Conservation (phyloP, 495 filamentous ascomycete species). For the Penicillium samsonianum region DNA sequence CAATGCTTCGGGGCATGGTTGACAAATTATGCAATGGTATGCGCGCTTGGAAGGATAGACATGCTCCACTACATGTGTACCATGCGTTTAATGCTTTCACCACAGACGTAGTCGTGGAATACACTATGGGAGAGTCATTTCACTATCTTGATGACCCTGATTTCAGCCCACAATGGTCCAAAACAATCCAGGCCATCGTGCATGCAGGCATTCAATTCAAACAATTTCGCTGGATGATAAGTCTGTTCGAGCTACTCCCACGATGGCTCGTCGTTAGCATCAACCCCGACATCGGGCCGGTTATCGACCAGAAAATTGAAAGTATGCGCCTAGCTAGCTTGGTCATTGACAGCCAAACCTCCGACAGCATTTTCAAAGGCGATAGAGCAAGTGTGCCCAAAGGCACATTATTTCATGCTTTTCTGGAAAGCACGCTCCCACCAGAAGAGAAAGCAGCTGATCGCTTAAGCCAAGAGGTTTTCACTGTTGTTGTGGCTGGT, state of each 20-base stretch:
- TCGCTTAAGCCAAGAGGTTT: slow-evolving; percentile 45
- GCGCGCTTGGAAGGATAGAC: slow-evolving; percentile 27
- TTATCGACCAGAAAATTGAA: slow-evolving; percentile 23
- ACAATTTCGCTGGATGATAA: slow-evolving; percentile 31
- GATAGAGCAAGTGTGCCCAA: slow-evolving; percentile 2
- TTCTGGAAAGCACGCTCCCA: slow-evolving; percentile 44
- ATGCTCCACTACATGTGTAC: slow-evolving; percentile 33
- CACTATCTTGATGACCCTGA: slow-evolving; percentile 39
- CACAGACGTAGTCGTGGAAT: slow-evolving; percentile 46
- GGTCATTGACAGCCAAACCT: slow-evolving; percentile 12
- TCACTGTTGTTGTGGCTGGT: slow-evolving; percentile 47
- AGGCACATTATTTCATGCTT: slow-evolving; percentile 44
- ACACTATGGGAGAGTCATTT: slow-evolving; percentile 32
- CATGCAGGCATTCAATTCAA: slow-evolving; percentile 27
- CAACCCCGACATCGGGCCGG: slow-evolving; percentile 28
- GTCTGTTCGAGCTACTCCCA: slow-evolving; percentile 27
- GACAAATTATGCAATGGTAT: slow-evolving; percentile 39
- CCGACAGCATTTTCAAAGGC: not conserved
- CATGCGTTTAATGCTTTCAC: slow-evolving; percentile 40
- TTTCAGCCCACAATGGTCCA: slow-evolving; percentile 34
- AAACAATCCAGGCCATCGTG: slow-evolving; percentile 26
- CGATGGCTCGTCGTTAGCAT: slow-evolving; percentile 21
- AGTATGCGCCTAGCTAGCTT: slow-evolving; percentile 17
- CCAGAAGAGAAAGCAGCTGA: slow-evolving; percentile 29
- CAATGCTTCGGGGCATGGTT: slow-evolving; percentile 29